Conservation (phyloP, 192 early-diverging fungal genomes). For the Backusella morwellensis region DNA sequence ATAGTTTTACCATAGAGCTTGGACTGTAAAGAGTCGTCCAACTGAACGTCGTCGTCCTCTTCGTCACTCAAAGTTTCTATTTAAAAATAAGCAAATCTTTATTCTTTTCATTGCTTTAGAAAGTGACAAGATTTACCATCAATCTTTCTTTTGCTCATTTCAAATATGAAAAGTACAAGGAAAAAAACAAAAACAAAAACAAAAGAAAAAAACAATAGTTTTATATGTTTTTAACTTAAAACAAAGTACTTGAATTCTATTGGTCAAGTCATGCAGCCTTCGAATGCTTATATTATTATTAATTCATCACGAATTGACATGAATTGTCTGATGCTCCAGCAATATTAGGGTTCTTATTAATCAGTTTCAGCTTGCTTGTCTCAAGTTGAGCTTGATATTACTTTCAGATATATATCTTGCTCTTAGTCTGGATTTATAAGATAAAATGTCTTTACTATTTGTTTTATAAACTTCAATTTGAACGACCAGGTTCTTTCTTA, state of each 20-base stretch:
- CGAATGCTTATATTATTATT: not conserved
- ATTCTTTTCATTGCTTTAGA: not conserved
- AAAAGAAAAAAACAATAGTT: not conserved
- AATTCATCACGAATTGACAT: not conserved
- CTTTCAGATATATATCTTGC: too few species aligned
- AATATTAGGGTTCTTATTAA: too few species aligned
- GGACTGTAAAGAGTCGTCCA: conserved; percentile 24
- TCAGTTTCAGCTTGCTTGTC: too few species aligned
- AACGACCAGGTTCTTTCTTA: too few species aligned
- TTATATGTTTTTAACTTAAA: not conserved
- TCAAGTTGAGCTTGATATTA: too few species aligned
- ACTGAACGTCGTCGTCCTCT: conserved; percentile 31
- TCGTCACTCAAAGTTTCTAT: conserved; percentile 24
- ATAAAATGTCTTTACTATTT: too few species aligned
- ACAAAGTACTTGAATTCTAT: not conserved
- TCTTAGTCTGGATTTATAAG: too few species aligned
- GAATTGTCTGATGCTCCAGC: too few species aligned
- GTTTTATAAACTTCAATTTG: too few species aligned
- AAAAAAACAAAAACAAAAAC: not conserved
- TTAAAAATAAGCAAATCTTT: not conserved
- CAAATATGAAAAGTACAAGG: not conserved
- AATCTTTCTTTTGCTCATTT: conserved; percentile 23
- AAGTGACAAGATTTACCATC: conserved; percentile 5
- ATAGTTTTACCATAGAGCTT: conserved; percentile 30
- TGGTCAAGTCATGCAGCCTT: not conserved